These are phyloP conservation scores for Ogataea nonfermentans DNA, from an alignment of 805 yeast genomes.

Conservation along the genomic window DNA sequence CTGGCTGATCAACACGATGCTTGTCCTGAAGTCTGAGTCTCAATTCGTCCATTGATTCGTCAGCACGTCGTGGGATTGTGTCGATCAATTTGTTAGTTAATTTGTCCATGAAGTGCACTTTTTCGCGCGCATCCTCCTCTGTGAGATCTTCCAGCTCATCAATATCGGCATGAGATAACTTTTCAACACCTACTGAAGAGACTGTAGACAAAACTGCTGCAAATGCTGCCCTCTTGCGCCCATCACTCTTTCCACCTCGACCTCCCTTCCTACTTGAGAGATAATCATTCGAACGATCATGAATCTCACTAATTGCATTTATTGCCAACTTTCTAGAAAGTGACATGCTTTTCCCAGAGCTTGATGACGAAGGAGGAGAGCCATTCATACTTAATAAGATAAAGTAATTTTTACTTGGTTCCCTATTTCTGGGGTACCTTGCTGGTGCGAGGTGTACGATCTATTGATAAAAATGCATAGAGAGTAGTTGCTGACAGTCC, in stretches of 20 bases:
- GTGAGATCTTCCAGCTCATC: constrained; percentile 11
- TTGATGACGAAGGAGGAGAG: constrained; percentile 13
- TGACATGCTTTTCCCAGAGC: constrained; percentile 15
- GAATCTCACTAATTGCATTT: constrained; percentile 23
- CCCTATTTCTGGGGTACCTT: constrained; percentile 8
- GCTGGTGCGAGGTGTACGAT: constrained; percentile 8
- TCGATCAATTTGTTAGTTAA: constrained; percentile 52
- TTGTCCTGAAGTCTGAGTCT: constrained; percentile 44
- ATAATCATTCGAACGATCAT: constrained; percentile 25
- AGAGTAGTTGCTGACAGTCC: constrained; percentile 29
- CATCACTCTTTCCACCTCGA: constrained; percentile 16
- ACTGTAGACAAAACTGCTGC: constrained; percentile 46
- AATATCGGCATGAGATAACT: constrained; percentile 22
- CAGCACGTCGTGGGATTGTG: constrained; percentile 20
- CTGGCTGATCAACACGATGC: constrained; percentile 43
- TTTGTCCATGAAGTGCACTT: constrained; percentile 55
- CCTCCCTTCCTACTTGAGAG: constrained; percentile 9
- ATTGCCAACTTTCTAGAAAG: constrained; percentile 21
- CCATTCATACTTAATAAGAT: constrained; percentile 1
- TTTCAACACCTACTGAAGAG: constrained; percentile 44
- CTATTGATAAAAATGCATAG: constrained; percentile 28
- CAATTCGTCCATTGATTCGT: constrained; percentile 30
- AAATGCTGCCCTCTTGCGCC: constrained; percentile 32
- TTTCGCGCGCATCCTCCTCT: constrained; percentile 27
- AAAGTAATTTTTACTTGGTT: background rate